Base-by-base conservation (phyloP, 768 basidiomycete genomes). In the Suillus lakei region DNA sequence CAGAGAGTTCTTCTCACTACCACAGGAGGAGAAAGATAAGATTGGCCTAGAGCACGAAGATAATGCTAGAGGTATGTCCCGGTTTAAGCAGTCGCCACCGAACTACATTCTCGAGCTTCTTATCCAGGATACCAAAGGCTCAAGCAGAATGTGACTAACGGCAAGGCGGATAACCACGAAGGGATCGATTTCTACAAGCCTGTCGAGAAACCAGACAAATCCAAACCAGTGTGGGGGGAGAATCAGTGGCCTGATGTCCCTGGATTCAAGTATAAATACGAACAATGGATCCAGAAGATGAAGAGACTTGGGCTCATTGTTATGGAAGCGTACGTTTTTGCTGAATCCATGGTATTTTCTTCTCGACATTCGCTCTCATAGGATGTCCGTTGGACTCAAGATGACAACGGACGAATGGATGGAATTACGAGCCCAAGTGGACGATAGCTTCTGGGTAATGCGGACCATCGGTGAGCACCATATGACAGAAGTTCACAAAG, bases 381-480 rank as follows among this genome's bases (percentile, higher is more conserved):
- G 93, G 28, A 96, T 96, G 92, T 88, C 92, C 1, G 79, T 81
- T 65, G 95, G 95, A 8, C 79, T 97, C 7, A 91, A 91, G 12
- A 85, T 95, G 88, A 84, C 83, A 5, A 63, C 74, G 0, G 83
- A 86, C 1, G 95, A 96, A 72, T 92, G 91, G 90, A 66, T 79
- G 15, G 84, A 85, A 0, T 80, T 97, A 55, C 84, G 85, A n/a
- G 72, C 74, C 30, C 84, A 90, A 73, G 89, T 96, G 0, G 86
- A 93, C 65, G 88, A 96, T 68, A 90, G 89, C 68, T 98, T 97
- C 72, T 97, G 96, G 96, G 86, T 89, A 6, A 88, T 95, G 90
- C 85, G 95, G 5, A 81, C 91, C 5, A 92, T 97, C 63, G 94
- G 92, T 91, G 63, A 60, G 68, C 60, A 38, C 32, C 18, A 61